phyloP scores from a whole-genome alignment of 2,329 filamentous ascomycete genomes.

The Paecilomyces sp. region DNA sequence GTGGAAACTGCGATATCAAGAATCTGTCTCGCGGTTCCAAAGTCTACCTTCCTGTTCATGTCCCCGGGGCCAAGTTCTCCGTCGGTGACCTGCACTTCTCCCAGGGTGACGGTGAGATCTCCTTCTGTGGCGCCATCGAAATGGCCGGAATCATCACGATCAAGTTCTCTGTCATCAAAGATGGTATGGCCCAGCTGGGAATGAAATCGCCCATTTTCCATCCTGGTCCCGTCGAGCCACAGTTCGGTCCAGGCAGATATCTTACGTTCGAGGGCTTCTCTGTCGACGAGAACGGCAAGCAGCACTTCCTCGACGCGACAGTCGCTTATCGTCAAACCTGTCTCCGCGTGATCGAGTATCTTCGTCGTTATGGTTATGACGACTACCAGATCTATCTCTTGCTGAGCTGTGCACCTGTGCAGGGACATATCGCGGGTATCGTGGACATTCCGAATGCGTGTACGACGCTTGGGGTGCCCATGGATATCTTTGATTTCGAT shows the following conservation, averaged over 20 bases:
- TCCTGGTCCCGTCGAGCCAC: slow-evolving; percentile 79
- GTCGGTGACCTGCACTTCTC: slow-evolving; percentile 86
- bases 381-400: slow-evolving; percentile 81
- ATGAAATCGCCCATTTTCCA: slow-evolving; percentile 81
- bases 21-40: slow-evolving; percentile 73
- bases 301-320: slow-evolving; percentile 81
- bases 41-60: slow-evolving; percentile 82
- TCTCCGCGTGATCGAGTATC: slow-evolving; percentile 70
- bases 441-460: slow-evolving; percentile 90
- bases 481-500: slow-evolving; percentile 95
- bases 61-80: slow-evolving; percentile 78
- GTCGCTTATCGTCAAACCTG: slow-evolving; percentile 80
- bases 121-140: slow-evolving; percentile 83
- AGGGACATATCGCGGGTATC: slow-evolving; percentile 82
- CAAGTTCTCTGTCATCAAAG: slow-evolving; percentile 82
- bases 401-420: slow-evolving; percentile 76
- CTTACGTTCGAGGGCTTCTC: slow-evolving; percentile 87
- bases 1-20: slow-evolving; percentile 89
- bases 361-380: slow-evolving; percentile 62
- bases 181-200: slow-evolving; percentile 64
- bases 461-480: slow-evolving; percentile 78
- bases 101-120: slow-evolving; percentile 86
- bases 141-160: slow-evolving; percentile 90
- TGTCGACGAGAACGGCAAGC: slow-evolving; percentile 80
- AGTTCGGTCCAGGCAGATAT: slow-evolving; percentile 74